A percentile compares a stretch with the other conserved stretches of the same genome.
phyloP scores from a whole-genome alignment of 768 basidiomycete genomes.

The Lactarius evosmus region DNA sequence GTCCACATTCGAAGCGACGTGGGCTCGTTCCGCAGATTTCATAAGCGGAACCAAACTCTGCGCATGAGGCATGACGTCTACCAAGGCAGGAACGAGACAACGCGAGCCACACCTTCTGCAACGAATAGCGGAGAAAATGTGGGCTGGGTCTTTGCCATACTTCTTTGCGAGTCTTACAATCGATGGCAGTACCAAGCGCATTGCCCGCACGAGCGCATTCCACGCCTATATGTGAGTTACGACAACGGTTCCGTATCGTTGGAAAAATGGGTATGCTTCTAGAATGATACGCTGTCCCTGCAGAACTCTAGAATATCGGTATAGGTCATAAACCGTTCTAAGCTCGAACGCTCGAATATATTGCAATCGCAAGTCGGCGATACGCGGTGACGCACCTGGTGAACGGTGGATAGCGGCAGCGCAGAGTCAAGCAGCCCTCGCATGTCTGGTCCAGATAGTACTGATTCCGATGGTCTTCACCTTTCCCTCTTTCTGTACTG shows the following conservation, averaged over 20 bases:
- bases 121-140: conserved; percentile 66
- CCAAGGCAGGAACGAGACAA: background rate
- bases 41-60: conserved; percentile 63
- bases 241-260: conserved; percentile 1
- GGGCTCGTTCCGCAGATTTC: conserved; percentile 51
- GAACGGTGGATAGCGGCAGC: conserved; percentile 52
- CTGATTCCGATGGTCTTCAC: conserved; percentile 64
- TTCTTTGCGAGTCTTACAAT: conserved; percentile 48
- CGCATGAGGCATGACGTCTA: conserved; percentile 1
- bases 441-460: conserved; percentile 57
- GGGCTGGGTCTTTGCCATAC: conserved; percentile 55
- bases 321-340: conserved; percentile 63
- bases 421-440: conserved; percentile 48
- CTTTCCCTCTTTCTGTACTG: conserved; percentile 57
- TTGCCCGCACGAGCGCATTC: conserved; percentile 66
- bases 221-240: conserved; percentile 49
- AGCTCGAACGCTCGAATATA: conserved; percentile 7
- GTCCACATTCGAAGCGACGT: conserved; percentile 57
- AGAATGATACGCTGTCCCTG: conserved; percentile 54
- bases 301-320: conserved; percentile 59
- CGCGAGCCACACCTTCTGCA: conserved; percentile 59
- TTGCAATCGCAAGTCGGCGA: background rate
- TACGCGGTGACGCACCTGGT: conserved; percentile 47
- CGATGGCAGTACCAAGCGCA: conserved; percentile 58
- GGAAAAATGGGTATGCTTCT: conserved; percentile 45